A percentile compares a stretch with the other conserved stretches of the same genome.
Conservation (phyloP, 345 rosid species). For the Rhodomyrtus tomentosa region DNA sequence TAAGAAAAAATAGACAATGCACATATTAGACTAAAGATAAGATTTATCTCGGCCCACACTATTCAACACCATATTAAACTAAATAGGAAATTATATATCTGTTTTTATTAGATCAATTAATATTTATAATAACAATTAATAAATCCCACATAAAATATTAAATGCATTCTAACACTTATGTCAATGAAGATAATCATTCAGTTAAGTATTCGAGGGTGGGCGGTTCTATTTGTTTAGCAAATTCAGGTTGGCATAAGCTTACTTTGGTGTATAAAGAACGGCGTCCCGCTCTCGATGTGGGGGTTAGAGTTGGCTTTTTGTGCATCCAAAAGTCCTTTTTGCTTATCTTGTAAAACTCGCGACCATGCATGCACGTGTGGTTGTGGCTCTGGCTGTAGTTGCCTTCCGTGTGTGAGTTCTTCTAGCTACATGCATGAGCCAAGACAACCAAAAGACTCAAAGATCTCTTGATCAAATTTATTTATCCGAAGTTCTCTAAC, state of each 20-base stretch:
- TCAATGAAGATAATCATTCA: background rate
- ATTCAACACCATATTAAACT: too few species aligned
- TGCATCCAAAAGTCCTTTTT: background rate
- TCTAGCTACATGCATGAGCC: background rate
- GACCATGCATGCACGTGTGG: background rate
- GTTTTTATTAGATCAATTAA: too few species aligned
- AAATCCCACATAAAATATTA: too few species aligned
- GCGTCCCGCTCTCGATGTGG: background rate
- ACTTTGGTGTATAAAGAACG: background rate
- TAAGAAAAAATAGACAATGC: too few species aligned
- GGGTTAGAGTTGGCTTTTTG: background rate
- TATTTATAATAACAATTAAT: too few species aligned
- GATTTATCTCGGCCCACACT: too few species aligned
- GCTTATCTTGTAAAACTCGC: background rate
- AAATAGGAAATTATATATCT: too few species aligned
- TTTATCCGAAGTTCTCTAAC: background rate
- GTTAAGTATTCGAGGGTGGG: background rate
- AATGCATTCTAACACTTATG: too few species aligned
- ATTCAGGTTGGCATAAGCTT: background rate
- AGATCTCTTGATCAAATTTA: background rate
- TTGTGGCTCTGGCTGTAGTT: background rate
- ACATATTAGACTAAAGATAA: too few species aligned
- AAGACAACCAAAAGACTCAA: background rate
- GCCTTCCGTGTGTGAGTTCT: background rate
- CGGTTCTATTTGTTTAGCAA: background rate